phyloP scores from a whole-genome alignment of 2,329 filamentous ascomycete species.

The Clonostachys byssicola region DNA sequence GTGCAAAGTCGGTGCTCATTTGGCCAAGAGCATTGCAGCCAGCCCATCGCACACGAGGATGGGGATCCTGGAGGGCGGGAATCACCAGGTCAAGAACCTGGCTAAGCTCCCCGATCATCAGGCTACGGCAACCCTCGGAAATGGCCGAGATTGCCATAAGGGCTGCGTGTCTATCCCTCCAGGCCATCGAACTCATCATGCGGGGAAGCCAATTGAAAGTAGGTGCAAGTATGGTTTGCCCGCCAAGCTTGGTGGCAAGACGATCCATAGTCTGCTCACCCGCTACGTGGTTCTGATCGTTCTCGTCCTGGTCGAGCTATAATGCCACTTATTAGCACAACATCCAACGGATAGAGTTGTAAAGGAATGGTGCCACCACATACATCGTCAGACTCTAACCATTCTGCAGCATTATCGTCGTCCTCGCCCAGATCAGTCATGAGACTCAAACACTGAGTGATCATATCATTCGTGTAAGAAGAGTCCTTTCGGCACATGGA shows the following conservation, averaged over 20 bases:
- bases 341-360: not conserved
- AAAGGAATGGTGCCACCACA: conserved; percentile 21
- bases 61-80: conserved; percentile 81
- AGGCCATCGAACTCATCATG: conserved; percentile 94
- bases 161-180: conserved; percentile 93
- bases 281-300: conserved; percentile 93
- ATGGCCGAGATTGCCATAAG: conserved; percentile 99
- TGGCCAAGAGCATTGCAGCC: conserved; percentile 98
- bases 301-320: conserved; percentile 89
- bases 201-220: conserved; percentile 96
- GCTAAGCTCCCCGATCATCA: conserved; percentile 92
- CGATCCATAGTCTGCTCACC: conserved; percentile 99
- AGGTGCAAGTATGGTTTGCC: conserved; percentile 84
- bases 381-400: conserved; percentile 89
- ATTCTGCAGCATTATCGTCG: conserved; percentile 91
- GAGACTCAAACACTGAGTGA: conserved; percentile 92
- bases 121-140: conserved; percentile 90
- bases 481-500: conserved; percentile 92
- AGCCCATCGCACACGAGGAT: conserved; percentile 93
- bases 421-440: conserved; percentile 97
- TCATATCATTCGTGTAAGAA: conserved; percentile 94
- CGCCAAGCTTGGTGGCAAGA: conserved; percentile 93
- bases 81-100: conserved; percentile 95
- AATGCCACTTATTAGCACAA: not conserved
- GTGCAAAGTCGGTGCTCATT: conserved; percentile 99